A percentile compares a stretch with the other conserved stretches of the same genome.
phyloP scores from a whole-genome alignment of 805 yeast species.

The Saccharomycopsis javanensis region DNA sequence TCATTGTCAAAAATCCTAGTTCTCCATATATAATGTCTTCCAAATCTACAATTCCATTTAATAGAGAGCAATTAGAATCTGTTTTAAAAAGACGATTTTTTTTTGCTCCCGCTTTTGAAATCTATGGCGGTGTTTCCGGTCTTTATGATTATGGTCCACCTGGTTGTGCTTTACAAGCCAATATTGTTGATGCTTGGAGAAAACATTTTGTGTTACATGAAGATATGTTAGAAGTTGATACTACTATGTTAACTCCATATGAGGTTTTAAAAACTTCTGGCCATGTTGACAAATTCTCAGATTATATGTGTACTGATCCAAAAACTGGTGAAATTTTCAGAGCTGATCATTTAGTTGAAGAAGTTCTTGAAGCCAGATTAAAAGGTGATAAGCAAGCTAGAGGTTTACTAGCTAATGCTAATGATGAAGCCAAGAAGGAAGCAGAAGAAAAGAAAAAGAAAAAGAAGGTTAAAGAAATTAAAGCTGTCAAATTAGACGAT shows the following conservation, averaged over 20 bases:
- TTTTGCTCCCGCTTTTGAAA: slow-evolving; percentile 94
- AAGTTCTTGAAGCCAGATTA: slow-evolving; percentile 89
- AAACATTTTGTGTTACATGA: slow-evolving; percentile 95
- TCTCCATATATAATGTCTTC: slow-evolving; percentile 12
- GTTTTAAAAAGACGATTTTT: slow-evolving; percentile 92
- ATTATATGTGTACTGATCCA: slow-evolving; percentile 96
- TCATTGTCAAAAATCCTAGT: neutral
- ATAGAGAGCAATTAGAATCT: slow-evolving; percentile 82
- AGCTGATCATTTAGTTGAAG: slow-evolving; percentile 97
- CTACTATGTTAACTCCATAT: slow-evolving; percentile 95
- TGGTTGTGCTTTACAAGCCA: slow-evolving; percentile 97
- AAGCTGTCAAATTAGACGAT: slow-evolving; percentile 80
- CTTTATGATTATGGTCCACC: slow-evolving; percentile 99
- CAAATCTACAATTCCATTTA: slow-evolving; percentile 31
- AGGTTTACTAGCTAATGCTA: slow-evolving; percentile 51
- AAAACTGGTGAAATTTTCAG: slow-evolving; percentile 95
- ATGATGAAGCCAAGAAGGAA: slow-evolving; percentile 52
- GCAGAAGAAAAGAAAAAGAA: slow-evolving; percentile 71
- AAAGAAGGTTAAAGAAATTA: slow-evolving; percentile 93
- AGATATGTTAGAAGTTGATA: slow-evolving; percentile 97
- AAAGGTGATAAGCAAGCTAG: slow-evolving; percentile 97
- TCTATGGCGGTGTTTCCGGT: slow-evolving; percentile 98
- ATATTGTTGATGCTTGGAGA: slow-evolving; percentile 91
- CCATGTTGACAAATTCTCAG: slow-evolving; percentile 97
- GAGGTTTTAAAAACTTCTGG: slow-evolving; percentile 98